phyloP scores from a whole-genome alignment of 2,329 filamentous ascomycete species.

The Penicillium freii region DNA sequence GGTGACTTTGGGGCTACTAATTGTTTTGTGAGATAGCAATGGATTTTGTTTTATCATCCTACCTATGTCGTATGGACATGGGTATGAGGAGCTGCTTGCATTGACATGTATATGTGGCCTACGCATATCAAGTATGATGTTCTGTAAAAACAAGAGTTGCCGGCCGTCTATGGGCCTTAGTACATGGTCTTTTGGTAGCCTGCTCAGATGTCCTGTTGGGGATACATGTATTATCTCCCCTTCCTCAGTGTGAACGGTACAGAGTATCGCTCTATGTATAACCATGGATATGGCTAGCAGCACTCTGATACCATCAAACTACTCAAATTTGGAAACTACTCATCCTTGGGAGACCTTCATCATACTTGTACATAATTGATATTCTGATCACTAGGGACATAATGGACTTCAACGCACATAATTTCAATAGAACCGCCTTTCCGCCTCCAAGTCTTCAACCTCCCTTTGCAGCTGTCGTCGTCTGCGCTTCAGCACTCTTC shows the following conservation, averaged over 20 bases:
- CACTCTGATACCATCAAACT: not conserved
- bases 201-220: not conserved
- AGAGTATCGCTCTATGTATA: too few relatives aligned
- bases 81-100: rapidly evolving
- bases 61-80: too few relatives aligned
- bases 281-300: too few relatives aligned
- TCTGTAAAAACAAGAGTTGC: not conserved
- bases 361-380: not conserved
- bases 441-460: constrained; percentile 46
- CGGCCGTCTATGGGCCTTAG: not conserved
- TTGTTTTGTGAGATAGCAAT: not conserved
- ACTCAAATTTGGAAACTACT: not conserved
- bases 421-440: constrained; percentile 17
- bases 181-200: not conserved
- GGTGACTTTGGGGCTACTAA: not conserved
- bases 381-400: not conserved
- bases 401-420: too few relatives aligned
- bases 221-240: not conserved
- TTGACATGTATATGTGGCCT: not conserved
- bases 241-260: not conserved
- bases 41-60: not conserved
- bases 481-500: constrained; percentile 40
- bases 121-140: not conserved
- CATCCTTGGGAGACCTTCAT: not conserved
- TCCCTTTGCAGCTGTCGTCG: constrained; percentile 48